Conservation (phyloP, 345 rosid species). For the Dipteronia dyeriana region DNA sequence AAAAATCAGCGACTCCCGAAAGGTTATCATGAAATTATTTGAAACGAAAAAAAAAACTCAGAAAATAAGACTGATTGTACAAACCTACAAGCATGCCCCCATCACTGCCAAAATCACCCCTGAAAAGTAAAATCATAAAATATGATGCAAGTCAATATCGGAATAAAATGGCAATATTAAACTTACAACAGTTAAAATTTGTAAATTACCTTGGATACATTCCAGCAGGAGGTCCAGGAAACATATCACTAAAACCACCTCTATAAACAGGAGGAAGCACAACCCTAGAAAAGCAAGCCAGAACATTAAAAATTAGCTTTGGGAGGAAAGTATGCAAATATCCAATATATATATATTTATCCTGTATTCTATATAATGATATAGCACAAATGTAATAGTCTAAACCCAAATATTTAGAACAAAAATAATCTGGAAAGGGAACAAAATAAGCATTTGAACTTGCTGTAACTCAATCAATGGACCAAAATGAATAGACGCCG, state of each 20-base stretch:
- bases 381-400: background rate
- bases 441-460: constrained; percentile 11
- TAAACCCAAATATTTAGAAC: background rate
- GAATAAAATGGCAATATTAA: background rate
- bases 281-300: constrained; percentile 40
- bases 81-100: constrained; percentile 85
- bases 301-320: background rate
- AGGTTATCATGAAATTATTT: background rate
- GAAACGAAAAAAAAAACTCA: background rate
- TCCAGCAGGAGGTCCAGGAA: constrained; percentile 85
- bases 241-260: constrained; percentile 45
- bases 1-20: constrained; percentile 3
- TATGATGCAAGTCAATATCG: background rate
- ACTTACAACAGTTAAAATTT: background rate
- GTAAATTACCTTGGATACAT: constrained; percentile 60
- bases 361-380: background rate
- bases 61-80: constrained; percentile 9
- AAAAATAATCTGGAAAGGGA: background rate
- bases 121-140: constrained; percentile 31
- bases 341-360: too few species aligned
- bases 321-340: background rate
- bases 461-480: background rate
- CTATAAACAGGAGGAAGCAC: constrained; percentile 59
- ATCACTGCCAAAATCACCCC: constrained; percentile 54
- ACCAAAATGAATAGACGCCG: background rate